These are phyloP conservation scores for Coffea canephora DNA, from an alignment of 257 asterid species.

Conservation along the genomic window DNA sequence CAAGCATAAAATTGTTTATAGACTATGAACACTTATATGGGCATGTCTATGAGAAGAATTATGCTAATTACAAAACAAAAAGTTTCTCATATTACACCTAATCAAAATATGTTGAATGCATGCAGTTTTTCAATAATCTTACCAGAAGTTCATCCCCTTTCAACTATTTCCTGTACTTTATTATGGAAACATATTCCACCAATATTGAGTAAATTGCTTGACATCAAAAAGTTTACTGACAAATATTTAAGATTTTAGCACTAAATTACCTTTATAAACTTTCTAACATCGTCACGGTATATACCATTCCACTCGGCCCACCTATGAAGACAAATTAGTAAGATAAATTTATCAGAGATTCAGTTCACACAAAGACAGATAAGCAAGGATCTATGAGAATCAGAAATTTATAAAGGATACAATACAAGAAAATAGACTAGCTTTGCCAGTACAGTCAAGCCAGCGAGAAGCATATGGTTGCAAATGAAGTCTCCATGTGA, in stretches of 20 bases:
- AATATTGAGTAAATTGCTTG: neutral
- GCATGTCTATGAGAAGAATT: neutral
- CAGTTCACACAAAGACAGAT: neutral
- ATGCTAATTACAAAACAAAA: neutral
- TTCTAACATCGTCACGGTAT: conserved; percentile 88
- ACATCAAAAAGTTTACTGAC: neutral
- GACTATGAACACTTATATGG: neutral
- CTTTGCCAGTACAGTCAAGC: neutral
- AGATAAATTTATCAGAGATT: conserved; percentile 10
- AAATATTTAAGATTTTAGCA: conserved; percentile 5
- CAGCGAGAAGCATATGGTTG: neutral
- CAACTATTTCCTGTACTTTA: conserved; percentile 1
- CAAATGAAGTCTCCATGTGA: neutral
- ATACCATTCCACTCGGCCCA: conserved; percentile 99
- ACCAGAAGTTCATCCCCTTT: conserved; percentile 8
- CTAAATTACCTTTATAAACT: conserved; percentile 76
- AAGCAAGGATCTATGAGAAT: neutral
- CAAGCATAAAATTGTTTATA: neutral
- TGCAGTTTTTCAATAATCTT: neutral
- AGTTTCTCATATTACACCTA: neutral
- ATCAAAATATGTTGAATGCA: neutral
- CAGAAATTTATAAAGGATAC: neutral
- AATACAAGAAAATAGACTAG: neutral
- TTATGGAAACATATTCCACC: neutral
- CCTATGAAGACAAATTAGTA: conserved; percentile 46